Percentiles rank a stretch among this genome's conserved stretches.
Evolutionary conservation across 2,329 filamentous ascomycete genomes (phyloP).

Genomic region (Diatrype stigma): DNA sequence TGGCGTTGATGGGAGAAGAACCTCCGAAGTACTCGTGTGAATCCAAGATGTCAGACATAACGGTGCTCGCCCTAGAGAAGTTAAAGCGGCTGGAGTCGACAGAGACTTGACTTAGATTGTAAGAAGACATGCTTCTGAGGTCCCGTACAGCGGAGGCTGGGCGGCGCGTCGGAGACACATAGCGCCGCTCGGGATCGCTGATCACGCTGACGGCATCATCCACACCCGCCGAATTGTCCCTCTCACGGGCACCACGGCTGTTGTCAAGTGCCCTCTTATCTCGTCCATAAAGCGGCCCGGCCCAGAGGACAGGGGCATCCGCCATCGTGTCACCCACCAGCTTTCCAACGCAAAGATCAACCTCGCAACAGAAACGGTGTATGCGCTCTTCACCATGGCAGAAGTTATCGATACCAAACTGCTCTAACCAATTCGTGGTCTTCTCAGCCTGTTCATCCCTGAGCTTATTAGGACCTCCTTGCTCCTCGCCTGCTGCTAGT

Average conservation of each 20-base stretch:
- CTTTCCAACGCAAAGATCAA: constrained; percentile 80
- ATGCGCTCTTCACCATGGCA: constrained; percentile 93
- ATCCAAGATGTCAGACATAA: constrained; percentile 63
- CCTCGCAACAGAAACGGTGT: constrained; percentile 86
- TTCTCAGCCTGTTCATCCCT: constrained; percentile 92
- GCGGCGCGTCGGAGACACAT: constrained; percentile 37
- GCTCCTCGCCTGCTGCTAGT: constrained; percentile 74
- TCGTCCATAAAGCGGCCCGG: constrained; percentile 79
- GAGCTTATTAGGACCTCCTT: constrained; percentile 90
- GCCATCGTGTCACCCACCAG: constrained; percentile 79
- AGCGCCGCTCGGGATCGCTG: constrained; percentile 51
- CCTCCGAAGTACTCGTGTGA: constrained; percentile 67
- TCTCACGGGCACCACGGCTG: constrained; percentile 34
- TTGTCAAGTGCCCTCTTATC: constrained; percentile 63
- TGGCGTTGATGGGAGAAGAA: constrained; percentile 64
- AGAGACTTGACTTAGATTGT: constrained; percentile 65
- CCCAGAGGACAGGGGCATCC: constrained; percentile 86
- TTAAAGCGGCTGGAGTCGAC: constrained; percentile 66
- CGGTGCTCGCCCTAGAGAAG: constrained; percentile 51
- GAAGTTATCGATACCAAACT: constrained; percentile 83
- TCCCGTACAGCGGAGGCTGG: constrained; percentile 53
- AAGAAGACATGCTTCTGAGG: constrained; percentile 52
- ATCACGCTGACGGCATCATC: constrained; percentile 52
- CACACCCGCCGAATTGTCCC: constrained; percentile 40
- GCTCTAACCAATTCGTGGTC: constrained; percentile 76